A percentile compares a stretch with the other conserved stretches of the same genome.
phyloP scores from a whole-genome alignment of 805 yeast species.

The Kazachstania psychrophila region DNA sequence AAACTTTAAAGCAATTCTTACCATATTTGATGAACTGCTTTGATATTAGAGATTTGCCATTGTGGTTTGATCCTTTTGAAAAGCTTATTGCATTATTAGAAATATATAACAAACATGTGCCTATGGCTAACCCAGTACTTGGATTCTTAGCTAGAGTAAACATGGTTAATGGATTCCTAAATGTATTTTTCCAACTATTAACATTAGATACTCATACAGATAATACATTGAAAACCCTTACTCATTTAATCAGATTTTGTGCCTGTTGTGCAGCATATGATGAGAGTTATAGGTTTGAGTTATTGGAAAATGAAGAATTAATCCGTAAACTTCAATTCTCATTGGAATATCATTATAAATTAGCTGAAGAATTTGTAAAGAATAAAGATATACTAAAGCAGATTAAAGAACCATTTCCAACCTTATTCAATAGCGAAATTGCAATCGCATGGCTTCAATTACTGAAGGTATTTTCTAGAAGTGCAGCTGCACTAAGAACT shows the following conservation, averaged over 20 bases:
- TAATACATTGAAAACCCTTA: constrained; percentile 11
- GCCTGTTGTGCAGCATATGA: constrained; percentile 24
- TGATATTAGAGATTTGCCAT: constrained; percentile 19
- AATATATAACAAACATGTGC: constrained; percentile 17
- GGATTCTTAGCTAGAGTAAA: constrained; percentile 18
- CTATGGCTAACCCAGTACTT: constrained; percentile 21
- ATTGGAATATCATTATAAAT: constrained; percentile 15
- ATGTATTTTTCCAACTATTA: constrained; percentile 18
- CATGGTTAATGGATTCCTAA: constrained; percentile 18
- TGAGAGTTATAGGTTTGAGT: constrained; percentile 18
- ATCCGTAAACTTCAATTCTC: constrained; percentile 18
- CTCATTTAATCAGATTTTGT: constrained; percentile 21
- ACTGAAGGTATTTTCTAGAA: constrained; percentile 28
- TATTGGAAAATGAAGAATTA: constrained; percentile 17
- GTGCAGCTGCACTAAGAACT: constrained; percentile 25
- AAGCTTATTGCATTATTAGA: constrained; percentile 15
- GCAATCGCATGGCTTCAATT: constrained; percentile 23
- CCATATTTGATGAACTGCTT: constrained; percentile 23
- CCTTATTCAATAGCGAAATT: constrained; percentile 18
- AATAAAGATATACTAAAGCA: constrained; percentile 7
- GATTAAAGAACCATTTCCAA: constrained; percentile 11
- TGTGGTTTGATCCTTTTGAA: constrained; percentile 29
- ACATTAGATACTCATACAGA: constrained; percentile 12
- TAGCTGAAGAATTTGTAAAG: constrained; percentile 15
- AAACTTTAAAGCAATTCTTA: constrained; percentile 13